These are phyloP conservation scores for Boechera retrofracta DNA, from an alignment of 345 rosid genomes.

Conservation along the genomic window DNA sequence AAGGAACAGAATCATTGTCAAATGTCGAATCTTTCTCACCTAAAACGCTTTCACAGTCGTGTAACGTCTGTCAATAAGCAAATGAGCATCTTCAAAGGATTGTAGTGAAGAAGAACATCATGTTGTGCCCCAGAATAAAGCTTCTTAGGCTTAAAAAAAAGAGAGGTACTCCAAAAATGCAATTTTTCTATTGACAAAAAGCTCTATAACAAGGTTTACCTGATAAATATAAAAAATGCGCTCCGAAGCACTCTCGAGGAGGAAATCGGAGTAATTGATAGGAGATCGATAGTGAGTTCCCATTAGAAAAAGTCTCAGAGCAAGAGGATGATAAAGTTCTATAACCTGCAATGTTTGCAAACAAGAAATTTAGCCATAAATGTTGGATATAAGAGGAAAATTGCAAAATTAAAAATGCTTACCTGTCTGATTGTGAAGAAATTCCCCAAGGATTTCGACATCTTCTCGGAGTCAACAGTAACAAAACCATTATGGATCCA, in stretches of 20 bases:
- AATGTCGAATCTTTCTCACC: conserved; percentile 51
- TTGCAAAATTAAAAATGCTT: conserved; percentile 7
- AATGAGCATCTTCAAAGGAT: conserved; percentile 10
- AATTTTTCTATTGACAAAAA: background rate
- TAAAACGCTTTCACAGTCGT: conserved; percentile 65
- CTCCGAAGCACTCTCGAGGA: conserved; percentile 94
- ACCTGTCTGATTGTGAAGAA: conserved; percentile 98
- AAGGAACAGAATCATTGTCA: conserved; percentile 52
- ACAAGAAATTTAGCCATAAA: background rate
- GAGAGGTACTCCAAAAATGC: background rate
- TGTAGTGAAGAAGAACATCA: conserved; percentile 1
- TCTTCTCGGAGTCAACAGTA: conserved; percentile 91
- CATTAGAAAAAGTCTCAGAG: conserved; percentile 84
- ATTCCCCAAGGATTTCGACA: conserved; percentile 97
- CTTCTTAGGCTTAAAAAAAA: conserved; percentile 15
- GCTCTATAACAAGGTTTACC: conserved; percentile 49
- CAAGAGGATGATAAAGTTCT: conserved; percentile 84
- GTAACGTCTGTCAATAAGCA: conserved; percentile 65
- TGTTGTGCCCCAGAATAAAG: background rate
- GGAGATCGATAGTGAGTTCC: conserved; percentile 96
- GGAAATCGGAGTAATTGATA: conserved; percentile 78
- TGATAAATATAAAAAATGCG: conserved; percentile 91
- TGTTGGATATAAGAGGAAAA: conserved; percentile 12
- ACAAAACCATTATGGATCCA: conserved; percentile 99
- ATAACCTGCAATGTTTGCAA: conserved; percentile 57